Evolutionary conservation across 371 early-diverging fungal species (phyloP).

Genomic region (Dichotomocladium elegans): DNA sequence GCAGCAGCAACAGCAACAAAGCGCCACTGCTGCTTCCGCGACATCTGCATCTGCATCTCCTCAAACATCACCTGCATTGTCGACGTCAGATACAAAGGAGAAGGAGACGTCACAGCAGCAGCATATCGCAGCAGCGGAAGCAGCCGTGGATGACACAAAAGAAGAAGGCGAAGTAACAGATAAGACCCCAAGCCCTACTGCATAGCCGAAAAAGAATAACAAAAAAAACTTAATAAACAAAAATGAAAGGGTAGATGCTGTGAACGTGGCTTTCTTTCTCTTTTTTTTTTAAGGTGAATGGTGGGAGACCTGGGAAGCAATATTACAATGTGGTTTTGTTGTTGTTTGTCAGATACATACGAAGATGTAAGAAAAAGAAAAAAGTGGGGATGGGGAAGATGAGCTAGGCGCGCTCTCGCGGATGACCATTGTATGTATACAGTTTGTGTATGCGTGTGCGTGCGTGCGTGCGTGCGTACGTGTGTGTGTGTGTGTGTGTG

Average conservation of each 20-base stretch:
- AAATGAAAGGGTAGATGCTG: no score
- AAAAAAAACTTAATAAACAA: no score
- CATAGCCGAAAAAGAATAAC: no score
- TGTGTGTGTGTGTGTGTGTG: neutral
- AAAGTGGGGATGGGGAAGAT: no score
- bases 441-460: neutral
- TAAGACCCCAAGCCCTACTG: conserved; percentile 8
- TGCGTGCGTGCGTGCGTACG: neutral
- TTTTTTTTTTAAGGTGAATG: no score
- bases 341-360: no score
- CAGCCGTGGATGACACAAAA: conserved; percentile 9
- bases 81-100: neutral
- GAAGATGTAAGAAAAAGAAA: no score
- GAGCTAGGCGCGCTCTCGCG: no score
- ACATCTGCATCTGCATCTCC: neutral
- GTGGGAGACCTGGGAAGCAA: no score
- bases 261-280: no score
- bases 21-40: neutral
- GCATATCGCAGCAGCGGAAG: neutral
- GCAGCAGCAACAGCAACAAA: neutral
- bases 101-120: neutral
- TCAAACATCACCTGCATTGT: neutral
- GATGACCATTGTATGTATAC: neutral
- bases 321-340: no score
- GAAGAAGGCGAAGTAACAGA: conserved; percentile 16